Evolutionary conservation across 2,329 filamentous ascomycete genomes (phyloP), one percentile per base, ranked within the genome.

Genomic region (Fusarium nanum): DNA sequence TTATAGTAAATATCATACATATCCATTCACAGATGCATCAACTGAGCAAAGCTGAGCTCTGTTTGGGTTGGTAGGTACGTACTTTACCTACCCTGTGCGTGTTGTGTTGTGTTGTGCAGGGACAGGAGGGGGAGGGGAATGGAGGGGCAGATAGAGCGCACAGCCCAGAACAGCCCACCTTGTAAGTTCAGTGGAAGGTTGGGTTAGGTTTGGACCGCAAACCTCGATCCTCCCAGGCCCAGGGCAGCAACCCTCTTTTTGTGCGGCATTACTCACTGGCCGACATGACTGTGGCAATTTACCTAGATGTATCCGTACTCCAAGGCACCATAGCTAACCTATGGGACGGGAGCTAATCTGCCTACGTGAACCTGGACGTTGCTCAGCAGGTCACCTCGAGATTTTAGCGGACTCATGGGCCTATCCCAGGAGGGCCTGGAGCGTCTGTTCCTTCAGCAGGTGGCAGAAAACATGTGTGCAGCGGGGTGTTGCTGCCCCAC

Each of bases 221-320:
- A 52, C n/a, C 27, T 22, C 22, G 44, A 44, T 54, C 22, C 14
- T 53, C 22, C 11, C 23, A 22, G 22, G 37, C 22, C 62, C 63
- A 75, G 73, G 73, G 73, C 73, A 75, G 73, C 53, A 75, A 72
- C 73, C 73, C 73, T 66, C 56, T 56, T 52, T 70, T 49, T 73
- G 70, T 72, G 68, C 66, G 68, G 61, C 37, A 25, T 64, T 34
- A 50, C 32, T 52, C 48, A 40, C 49, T 52, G 48, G 23, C 49
- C 49, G 54, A 37, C 34, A 37, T 37, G 18, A 57, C 48, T 61
- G 64, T 71, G 67, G 67, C 67, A 56, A 70, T 70, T 37, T 23
- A 58, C 44, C 22, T 22, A 37, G 34, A 37, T 37, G 34, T n/a
- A 32, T 14, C 32, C 32, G 40, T 52, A 48, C 34, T 30, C 45